Evolutionary conservation across 2,329 filamentous ascomycete genomes (phyloP), one percentile per base, ranked within the genome.

Genomic region (Fusarium globosum): DNA sequence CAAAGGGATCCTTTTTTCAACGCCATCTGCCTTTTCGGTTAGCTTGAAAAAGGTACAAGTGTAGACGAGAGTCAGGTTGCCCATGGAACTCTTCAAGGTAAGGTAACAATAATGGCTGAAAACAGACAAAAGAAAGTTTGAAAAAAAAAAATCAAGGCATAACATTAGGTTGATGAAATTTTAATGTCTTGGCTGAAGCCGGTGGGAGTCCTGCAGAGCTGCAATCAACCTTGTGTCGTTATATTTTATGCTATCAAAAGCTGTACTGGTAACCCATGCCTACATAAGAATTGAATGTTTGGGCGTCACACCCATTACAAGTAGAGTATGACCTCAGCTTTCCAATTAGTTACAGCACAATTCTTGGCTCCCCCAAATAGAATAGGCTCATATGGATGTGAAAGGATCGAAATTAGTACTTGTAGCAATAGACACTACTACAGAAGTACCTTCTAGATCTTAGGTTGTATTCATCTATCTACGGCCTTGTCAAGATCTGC

Each of bases 401-500:
- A 61, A 55, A 18, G 18, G 21, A 20, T 20, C 53, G 28, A 18
- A 26, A 30, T 14, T 11, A 41, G 16, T 52, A 41, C 28, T 52
- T 45, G 38, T 21, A 39, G 45, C 35, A 55, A 49, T 7, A 45
- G 39, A 38, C 23, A 30, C 49, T 66, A n/a, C 65, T 43, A 36
- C 9, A 57, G 48, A 28, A 48, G 38, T 46, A 61, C 41, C 42
- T n/a, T 53, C 42, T 39, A 35, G 39, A 60, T 74, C 53, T 55
- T 33, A 33, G 33, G 33, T 33, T 65, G 23, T 65, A 59, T 74
- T 68, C 46, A 55, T 74, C 55, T 68, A 74, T 71, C 58, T 73
- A 72, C 52, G 58, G 69, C 67, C 71, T 58, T 41, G 43, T 74
- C 67, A 74, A 72, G 62, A 65, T 73, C 67, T 71, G 67, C 55